Evolutionary conservation across 2,329 filamentous ascomycete species (phyloP).

Genomic region (Beauveria scarabaeidicola): DNA sequence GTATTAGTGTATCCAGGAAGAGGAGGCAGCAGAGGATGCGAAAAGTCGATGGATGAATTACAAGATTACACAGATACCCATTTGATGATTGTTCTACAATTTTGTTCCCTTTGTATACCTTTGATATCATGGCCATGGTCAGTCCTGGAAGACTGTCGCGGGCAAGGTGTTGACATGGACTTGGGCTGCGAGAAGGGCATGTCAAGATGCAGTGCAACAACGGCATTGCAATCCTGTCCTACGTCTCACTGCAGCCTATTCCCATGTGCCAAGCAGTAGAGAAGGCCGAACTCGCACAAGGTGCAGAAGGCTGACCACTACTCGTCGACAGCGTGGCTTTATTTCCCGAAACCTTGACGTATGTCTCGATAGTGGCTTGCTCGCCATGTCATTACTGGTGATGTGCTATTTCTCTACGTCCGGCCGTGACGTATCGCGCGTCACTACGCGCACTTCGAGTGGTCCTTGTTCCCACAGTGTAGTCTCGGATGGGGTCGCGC

Average conservation of each 20-base stretch:
- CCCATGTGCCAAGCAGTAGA: background rate
- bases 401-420: background rate
- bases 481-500: background rate
- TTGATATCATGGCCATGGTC: background rate
- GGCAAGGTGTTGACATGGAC: background rate
- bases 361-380: background rate
- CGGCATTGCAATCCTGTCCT: background rate
- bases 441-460: background rate
- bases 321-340: background rate
- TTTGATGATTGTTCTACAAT: background rate
- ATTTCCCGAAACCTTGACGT: background rate
- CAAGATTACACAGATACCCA: conserved; percentile 1
- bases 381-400: background rate
- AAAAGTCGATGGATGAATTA: background rate
- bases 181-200: background rate
- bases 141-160: background rate
- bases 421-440: background rate
- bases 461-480: background rate
- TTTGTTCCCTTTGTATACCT: background rate
- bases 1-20: background rate
- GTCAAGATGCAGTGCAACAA: background rate
- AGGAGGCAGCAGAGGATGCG: background rate
- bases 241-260: background rate
- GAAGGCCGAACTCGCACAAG: background rate
- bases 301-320: background rate